Percentiles rank a stretch among this genome's conserved stretches.
Conservation (phyloP, 441 rosid genomes). For the Melianthus villosus region DNA sequence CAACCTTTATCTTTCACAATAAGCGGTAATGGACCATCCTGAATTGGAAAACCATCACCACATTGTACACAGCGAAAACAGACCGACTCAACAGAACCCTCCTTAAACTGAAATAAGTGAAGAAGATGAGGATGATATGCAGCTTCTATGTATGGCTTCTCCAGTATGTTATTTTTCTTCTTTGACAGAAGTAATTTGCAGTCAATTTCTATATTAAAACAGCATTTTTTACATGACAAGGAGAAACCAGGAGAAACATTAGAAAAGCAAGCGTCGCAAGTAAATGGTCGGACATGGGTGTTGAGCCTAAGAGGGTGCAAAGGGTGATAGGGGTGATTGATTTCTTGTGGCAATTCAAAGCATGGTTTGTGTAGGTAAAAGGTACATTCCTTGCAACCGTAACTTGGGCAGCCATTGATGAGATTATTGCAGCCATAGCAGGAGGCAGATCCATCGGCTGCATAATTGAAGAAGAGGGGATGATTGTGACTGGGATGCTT, state of each 20-base stretch:
- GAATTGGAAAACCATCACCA: neutral
- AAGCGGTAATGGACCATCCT: conserved; percentile 4
- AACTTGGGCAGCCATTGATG: neutral
- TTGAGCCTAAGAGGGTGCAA: conserved; percentile 8
- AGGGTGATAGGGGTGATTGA: conserved; percentile 9
- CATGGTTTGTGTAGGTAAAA: conserved; percentile 11
- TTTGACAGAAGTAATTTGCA: too few relatives aligned
- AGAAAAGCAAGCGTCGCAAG: neutral
- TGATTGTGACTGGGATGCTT: neutral
- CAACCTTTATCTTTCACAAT: neutral
- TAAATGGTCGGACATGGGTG: neutral
- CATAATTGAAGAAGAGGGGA: neutral
- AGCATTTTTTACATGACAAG: conserved; percentile 5
- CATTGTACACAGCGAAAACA: conserved; percentile 9
- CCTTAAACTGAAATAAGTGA: neutral
- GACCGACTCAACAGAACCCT: neutral
- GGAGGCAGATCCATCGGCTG: neutral
- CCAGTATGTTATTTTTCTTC: too few relatives aligned
- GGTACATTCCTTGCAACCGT: conserved; percentile 4
- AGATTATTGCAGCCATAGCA: neutral
- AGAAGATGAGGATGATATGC: conserved; percentile 8
- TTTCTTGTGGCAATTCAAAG: conserved; percentile 4
- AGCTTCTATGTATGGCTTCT: neutral
- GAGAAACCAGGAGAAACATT: neutral
- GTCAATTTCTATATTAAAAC: conserved; percentile 6